A percentile compares a stretch with the other conserved stretches of the same genome.
Evolutionary conservation across 306 rosid species (phyloP).

Genomic region (Hippophae gyantsensis): DNA sequence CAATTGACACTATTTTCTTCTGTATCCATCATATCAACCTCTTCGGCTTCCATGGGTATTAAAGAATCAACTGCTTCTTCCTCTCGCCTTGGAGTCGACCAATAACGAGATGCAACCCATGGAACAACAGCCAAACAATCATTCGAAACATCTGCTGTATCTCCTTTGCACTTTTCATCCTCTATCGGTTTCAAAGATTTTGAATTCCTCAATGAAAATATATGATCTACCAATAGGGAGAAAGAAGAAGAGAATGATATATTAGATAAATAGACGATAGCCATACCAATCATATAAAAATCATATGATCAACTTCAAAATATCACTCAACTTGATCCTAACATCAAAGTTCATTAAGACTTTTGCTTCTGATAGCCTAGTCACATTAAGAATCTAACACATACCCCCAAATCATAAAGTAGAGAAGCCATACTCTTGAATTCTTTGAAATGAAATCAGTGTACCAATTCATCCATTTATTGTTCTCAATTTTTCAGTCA

Average conservation of each 20-base stretch:
- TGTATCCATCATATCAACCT: slow-evolving; percentile 38
- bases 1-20: slow-evolving; percentile 9
- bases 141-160: slow-evolving; percentile 18
- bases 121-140: slow-evolving; percentile 37
- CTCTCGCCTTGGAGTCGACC: slow-evolving; percentile 10
- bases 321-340: no score
- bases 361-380: no score
- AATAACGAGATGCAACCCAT: slow-evolving; percentile 22
- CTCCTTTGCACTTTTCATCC: slow-evolving; percentile 16
- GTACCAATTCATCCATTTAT: no score
- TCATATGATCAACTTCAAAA: no score
- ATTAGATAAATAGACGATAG: not conserved
- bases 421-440: no score
- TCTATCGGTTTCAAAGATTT: slow-evolving; percentile 8
- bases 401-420: no score
- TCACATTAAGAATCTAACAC: no score
- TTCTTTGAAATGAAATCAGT: no score
- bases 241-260: no score
- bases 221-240: slow-evolving; percentile 3
- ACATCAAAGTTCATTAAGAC: no score
- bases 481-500: no score
- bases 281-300: not conserved
- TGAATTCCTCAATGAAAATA: slow-evolving; percentile 12
- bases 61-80: slow-evolving; percentile 8
- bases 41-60: slow-evolving; percentile 21